These are phyloP conservation scores for Tuber calosporum DNA, from an alignment of 495 filamentous ascomycete species.

Conservation along the genomic window DNA sequence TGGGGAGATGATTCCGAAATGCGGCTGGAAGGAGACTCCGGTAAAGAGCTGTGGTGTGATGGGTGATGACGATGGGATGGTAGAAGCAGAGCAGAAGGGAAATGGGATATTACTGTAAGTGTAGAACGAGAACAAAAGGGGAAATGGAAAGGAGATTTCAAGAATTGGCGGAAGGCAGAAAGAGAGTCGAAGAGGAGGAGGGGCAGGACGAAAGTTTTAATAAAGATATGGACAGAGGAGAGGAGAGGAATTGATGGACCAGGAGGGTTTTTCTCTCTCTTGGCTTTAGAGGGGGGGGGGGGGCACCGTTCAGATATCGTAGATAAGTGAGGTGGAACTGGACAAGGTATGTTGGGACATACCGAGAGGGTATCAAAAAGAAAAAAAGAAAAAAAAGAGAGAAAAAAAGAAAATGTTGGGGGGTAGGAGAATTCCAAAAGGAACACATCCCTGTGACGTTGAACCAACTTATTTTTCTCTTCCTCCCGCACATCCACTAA, in stretches of 20 bases:
- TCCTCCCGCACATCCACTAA: not conserved
- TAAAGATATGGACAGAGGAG: not conserved
- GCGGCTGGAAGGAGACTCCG: slow-evolving; percentile 5
- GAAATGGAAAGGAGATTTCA: not conserved
- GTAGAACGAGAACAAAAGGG: not conserved
- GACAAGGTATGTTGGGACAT: slow-evolving; percentile 29
- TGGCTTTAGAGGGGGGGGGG: not conserved
- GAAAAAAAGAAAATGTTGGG: slow-evolving; percentile 30
- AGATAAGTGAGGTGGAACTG: slow-evolving; percentile 16
- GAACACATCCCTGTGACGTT: not conserved
- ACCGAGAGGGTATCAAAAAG: slow-evolving; percentile 3
- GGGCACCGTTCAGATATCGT: not conserved
- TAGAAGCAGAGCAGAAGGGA: slow-evolving; percentile 1
- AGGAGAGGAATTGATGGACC: not conserved
- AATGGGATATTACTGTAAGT: not conserved
- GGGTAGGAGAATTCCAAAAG: slow-evolving; percentile 6
- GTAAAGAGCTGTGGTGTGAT: not conserved
- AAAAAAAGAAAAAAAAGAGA: too few species aligned
- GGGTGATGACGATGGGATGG: not conserved
- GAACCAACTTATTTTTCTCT: not conserved
- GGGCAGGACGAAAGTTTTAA: not conserved
- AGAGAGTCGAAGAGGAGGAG: not conserved
- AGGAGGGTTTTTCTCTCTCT: not conserved
- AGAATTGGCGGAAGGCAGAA: not conserved
- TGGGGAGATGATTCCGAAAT: slow-evolving; percentile 11